A percentile compares a stretch with the other conserved stretches of the same genome.
phyloP scores from a whole-genome alignment of 331 rosid species.

The Quercus lobata region DNA sequence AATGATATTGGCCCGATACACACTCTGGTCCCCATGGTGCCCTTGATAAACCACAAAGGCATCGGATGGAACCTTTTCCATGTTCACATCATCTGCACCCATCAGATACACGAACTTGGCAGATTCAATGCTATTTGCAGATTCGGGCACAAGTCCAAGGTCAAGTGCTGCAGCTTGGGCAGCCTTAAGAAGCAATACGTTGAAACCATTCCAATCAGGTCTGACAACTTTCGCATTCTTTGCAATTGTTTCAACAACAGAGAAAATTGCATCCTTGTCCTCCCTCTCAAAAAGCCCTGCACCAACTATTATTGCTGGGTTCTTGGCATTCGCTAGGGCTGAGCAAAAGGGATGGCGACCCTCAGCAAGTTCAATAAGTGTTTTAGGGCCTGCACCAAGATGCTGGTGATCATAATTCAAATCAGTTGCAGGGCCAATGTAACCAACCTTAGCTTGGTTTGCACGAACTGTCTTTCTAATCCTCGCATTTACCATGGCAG shows the following conservation, averaged over 20 bases:
- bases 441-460: conserved; percentile 82
- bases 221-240: conserved; percentile 57
- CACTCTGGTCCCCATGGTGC: conserved; percentile 89
- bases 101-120: conserved; percentile 89
- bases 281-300: conserved; percentile 83
- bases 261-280: conserved; percentile 81
- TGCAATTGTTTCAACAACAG: conserved; percentile 64
- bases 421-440: conserved; percentile 82
- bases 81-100: conserved; percentile 87
- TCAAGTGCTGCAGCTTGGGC: conserved; percentile 99
- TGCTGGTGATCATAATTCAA: conserved; percentile 77
- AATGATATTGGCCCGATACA: conserved; percentile 84
- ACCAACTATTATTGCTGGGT: conserved; percentile 83
- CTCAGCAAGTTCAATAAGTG: conserved; percentile 81
- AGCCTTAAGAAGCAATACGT: conserved; percentile 87
- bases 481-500: conserved; percentile 98
- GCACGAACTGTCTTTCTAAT: conserved; percentile 78
- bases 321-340: conserved; percentile 65
- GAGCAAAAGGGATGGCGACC: conserved; percentile 74
- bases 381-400: conserved; percentile 84
- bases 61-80: conserved; percentile 64
- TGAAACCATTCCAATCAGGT: conserved; percentile 91
- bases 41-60: conserved; percentile 99
- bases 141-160: conserved; percentile 94
- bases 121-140: conserved; percentile 64